Evolutionary conservation across 805 yeast genomes (phyloP).

Genomic region (Clavispora fructus): DNA sequence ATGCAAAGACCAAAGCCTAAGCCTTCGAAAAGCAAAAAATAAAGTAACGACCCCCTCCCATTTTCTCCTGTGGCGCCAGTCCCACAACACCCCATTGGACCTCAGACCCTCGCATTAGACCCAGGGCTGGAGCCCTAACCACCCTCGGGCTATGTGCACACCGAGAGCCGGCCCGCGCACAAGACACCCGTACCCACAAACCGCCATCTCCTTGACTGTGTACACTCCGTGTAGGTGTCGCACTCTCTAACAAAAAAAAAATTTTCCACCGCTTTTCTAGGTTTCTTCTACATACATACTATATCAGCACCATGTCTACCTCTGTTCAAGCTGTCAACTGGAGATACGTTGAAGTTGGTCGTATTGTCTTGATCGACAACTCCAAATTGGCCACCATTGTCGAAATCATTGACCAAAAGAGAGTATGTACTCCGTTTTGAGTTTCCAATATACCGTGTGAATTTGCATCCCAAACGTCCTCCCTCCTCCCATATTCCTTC

Average conservation of each 20-base stretch:
- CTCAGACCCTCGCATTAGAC: not conserved
- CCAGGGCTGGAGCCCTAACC: constrained; percentile 16
- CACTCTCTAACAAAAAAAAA: constrained; percentile 8
- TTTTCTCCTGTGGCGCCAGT: no score
- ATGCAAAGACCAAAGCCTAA: no score
- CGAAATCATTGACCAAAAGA: constrained; percentile 98
- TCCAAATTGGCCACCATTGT: constrained; percentile 94
- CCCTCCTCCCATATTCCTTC: not conserved
- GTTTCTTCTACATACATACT: constrained; percentile 9
- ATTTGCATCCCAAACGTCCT: not conserved
- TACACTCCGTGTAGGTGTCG: not conserved
- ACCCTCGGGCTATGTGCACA: constrained; percentile 7
- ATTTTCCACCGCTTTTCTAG: constrained; percentile 9
- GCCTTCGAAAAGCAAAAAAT: no score
- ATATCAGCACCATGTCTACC: constrained; percentile 28
- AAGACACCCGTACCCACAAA: constrained; percentile 1
- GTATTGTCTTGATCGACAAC: constrained; percentile 86
- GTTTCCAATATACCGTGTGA: not conserved
- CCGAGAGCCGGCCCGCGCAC: constrained; percentile 9
- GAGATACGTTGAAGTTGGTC: constrained; percentile 99
- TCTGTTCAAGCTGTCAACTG: constrained; percentile 95
- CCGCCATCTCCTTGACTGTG: not conserved
- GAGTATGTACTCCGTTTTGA: constrained; percentile 57
- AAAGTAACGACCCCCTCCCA: no score
- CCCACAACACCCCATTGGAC: no score